Percentiles rank a stretch among this genome's conserved stretches.
Conservation (phyloP, 345 rosid species). For the Gossypium bickii region DNA sequence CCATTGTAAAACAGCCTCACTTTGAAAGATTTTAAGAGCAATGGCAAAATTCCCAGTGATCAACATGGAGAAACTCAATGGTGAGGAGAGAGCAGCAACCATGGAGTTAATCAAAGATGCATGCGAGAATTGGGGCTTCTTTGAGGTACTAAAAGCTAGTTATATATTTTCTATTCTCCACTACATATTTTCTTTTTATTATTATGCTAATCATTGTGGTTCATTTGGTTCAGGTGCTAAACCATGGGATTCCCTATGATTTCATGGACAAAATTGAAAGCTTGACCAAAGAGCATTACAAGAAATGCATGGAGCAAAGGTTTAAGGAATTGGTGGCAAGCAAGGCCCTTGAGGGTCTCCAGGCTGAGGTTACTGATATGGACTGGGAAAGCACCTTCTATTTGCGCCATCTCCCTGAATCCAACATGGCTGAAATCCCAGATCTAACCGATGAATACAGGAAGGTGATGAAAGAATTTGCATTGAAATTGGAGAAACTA, state of each 20-base stretch:
- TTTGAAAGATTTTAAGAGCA: neutral
- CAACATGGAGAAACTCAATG: conserved; percentile 21
- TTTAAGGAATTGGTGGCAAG: conserved; percentile 69
- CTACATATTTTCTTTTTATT: neutral
- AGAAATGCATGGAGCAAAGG: conserved; percentile 79
- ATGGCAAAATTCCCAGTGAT: conserved; percentile 76
- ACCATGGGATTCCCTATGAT: conserved; percentile 71
- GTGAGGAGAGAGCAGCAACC: conserved; percentile 52
- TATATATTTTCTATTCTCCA: neutral
- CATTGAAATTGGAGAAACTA: conserved; percentile 61
- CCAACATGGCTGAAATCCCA: conserved; percentile 60
- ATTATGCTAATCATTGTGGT: neutral
- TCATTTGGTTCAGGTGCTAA: conserved; percentile 41
- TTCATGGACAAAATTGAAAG: conserved; percentile 69
- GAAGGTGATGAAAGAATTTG: conserved; percentile 73
- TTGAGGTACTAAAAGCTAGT: conserved; percentile 26
- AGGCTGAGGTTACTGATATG: conserved; percentile 63
- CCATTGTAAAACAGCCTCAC: neutral
- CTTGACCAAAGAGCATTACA: conserved; percentile 76
- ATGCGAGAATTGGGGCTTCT: conserved; percentile 34
- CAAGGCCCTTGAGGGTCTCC: conserved; percentile 56
- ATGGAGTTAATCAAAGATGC: conserved; percentile 81
- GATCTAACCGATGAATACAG: conserved; percentile 78
- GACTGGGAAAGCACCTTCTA: conserved; percentile 94
- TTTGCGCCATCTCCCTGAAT: conserved; percentile 66